Conservation (phyloP, 2,329 filamentous ascomycete genomes). For the Fusarium sp. region DNA sequence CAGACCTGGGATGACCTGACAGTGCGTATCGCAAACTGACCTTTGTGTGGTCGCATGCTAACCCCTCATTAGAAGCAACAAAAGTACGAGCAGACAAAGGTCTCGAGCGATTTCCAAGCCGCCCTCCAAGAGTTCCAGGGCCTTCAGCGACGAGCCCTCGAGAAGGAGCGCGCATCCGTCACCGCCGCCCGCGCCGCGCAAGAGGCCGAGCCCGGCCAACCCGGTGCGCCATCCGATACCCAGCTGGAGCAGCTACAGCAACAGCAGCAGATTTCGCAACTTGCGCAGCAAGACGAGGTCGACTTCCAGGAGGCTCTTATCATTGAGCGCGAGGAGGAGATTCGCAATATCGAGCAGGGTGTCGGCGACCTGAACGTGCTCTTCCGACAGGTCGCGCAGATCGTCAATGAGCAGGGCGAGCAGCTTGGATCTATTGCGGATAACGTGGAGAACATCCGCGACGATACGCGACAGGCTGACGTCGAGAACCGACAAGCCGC, state of each 20-base stretch:
- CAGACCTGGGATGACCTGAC: slow-evolving; percentile 86
- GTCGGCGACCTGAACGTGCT: slow-evolving; percentile 96
- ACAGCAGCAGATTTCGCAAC: slow-evolving; percentile 72
- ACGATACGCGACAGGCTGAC: slow-evolving; percentile 85
- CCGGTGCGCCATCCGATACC: slow-evolving; percentile 45
- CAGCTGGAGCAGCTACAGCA: slow-evolving; percentile 67
- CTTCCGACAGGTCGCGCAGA: slow-evolving; percentile 97
- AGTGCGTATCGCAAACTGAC: slow-evolving; percentile 56
- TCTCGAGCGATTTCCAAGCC: slow-evolving; percentile 90
- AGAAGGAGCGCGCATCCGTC: slow-evolving; percentile 89
- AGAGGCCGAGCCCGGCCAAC: slow-evolving; percentile 62
- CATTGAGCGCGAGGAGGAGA: slow-evolving; percentile 94
- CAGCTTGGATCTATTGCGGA: slow-evolving; percentile 85
- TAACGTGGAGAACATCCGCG: slow-evolving; percentile 83
- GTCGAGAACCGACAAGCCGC: slow-evolving; percentile 84
- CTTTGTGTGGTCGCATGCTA: slow-evolving; percentile 18
- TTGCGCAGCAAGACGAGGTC: slow-evolving; percentile 92
- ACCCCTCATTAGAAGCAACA: slow-evolving; percentile 74
- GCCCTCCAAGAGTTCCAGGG: slow-evolving; percentile 90
- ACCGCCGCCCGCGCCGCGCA: slow-evolving; percentile 82
- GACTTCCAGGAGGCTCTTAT: slow-evolving; percentile 97
- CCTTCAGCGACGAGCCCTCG: slow-evolving; percentile 87
- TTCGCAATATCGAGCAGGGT: slow-evolving; percentile 95
- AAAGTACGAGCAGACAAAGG: slow-evolving; percentile 94
- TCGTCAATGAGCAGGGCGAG: slow-evolving; percentile 92